These are phyloP conservation scores for Nakaseomyces sp. DNA, from an alignment of 1,139 yeast genomes.

Conservation along the genomic window DNA sequence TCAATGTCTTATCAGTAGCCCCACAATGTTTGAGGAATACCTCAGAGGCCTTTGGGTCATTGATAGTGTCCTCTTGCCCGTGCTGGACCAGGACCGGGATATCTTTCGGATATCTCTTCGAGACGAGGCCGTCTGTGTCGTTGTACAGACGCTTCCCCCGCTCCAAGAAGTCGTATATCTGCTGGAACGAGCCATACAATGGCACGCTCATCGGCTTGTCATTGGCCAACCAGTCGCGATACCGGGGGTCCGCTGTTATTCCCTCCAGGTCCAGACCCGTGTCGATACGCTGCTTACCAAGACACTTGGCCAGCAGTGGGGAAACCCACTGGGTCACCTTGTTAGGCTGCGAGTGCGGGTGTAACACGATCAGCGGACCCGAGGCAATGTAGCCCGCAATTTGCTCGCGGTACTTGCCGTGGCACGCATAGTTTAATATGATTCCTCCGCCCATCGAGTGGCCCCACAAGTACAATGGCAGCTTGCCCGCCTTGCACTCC, in stretches of 20 bases:
- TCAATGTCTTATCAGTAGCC: conserved; percentile 32
- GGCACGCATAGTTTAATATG: conserved; percentile 59
- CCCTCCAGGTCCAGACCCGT: conserved; percentile 48
- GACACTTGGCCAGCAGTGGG: conserved; percentile 40
- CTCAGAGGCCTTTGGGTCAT: conserved; percentile 47
- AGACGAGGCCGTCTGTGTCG: conserved; percentile 34
- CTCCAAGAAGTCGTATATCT: conserved; percentile 54
- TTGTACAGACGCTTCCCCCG: conserved; percentile 26
- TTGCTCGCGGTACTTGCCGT: conserved; percentile 49
- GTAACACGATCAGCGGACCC: conserved; percentile 62
- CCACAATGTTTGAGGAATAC: conserved; percentile 34
- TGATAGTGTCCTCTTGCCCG: conserved; percentile 47
- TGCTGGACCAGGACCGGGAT: conserved; percentile 46
- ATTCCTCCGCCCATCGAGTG: conserved; percentile 98
- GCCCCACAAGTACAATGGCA: conserved; percentile 57
- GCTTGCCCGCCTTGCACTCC: conserved; percentile 23
- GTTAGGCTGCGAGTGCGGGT: conserved; percentile 51
- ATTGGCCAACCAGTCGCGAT: conserved; percentile 39
- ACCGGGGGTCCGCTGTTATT: conserved; percentile 47
- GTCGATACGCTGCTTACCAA: conserved; percentile 50
- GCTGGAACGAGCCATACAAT: conserved; percentile 39
- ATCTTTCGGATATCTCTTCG: conserved; percentile 37
- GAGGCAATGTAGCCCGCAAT: conserved; percentile 50
- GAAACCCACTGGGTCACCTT: conserved; percentile 38
- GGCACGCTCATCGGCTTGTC: conserved; percentile 40